Conservation (phyloP, 345 rosid genomes). For the Punica granatum region DNA sequence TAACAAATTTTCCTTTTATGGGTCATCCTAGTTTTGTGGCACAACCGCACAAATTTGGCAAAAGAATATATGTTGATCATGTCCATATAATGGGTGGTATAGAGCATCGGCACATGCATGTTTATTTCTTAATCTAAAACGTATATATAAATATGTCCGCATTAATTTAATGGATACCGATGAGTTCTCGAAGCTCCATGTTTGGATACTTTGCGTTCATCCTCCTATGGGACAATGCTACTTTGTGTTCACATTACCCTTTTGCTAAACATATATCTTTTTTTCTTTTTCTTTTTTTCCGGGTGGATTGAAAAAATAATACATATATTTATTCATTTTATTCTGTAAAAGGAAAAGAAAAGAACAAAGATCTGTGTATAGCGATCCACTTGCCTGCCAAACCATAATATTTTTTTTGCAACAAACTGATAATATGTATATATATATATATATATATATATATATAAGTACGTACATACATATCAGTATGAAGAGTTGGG, state of each 20-base stretch:
- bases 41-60: slow-evolving; percentile 18
- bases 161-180: neutral
- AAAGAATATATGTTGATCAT: neutral
- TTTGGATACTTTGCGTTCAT: too few relatives aligned
- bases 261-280: too few relatives aligned
- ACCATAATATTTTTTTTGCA: too few relatives aligned
- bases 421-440: neutral
- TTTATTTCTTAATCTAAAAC: neutral
- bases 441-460: neutral
- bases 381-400: too few relatives aligned
- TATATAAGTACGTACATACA: neutral
- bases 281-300: too few relatives aligned
- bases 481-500: neutral
- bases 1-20: neutral
- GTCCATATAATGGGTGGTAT: slow-evolving; percentile 15
- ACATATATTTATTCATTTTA: too few relatives aligned
- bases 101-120: neutral
- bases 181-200: too few relatives aligned
- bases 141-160: neutral
- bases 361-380: too few relatives aligned
- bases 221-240: too few relatives aligned
- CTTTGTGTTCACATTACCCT: too few relatives aligned
- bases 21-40: slow-evolving; percentile 14
- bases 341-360: too few relatives aligned
- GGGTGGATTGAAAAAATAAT: too few relatives aligned